Conservation (phyloP, 495 filamentous ascomycete genomes). For the Hyaloscypha finlandica region DNA sequence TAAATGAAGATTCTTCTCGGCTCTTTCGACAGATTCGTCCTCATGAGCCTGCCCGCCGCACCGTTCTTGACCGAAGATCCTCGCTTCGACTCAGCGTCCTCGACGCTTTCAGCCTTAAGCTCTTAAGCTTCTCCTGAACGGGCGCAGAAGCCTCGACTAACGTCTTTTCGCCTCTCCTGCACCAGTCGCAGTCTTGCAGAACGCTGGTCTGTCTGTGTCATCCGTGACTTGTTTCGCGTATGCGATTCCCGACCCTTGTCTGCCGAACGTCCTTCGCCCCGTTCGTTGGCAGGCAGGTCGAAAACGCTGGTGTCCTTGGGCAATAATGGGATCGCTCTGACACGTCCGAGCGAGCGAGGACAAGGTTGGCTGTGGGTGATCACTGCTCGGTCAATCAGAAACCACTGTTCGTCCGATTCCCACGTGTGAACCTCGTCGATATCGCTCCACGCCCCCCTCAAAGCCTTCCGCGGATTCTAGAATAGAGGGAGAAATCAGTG, state of each 20-base stretch:
- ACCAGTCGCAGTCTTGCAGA: no score
- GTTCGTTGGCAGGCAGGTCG: neutral
- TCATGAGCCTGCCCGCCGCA: neutral
- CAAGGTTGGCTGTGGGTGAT: neutral
- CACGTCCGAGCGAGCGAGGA: constrained; percentile 1
- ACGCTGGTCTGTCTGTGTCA: no score
- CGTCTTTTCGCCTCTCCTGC: no score
- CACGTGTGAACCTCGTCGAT: constrained; percentile 8
- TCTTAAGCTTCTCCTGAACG: neutral
- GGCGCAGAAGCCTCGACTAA: no score
- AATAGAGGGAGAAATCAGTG: neutral
- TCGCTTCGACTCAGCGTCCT: neutral
- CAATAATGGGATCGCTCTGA: neutral
- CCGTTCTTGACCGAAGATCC: neutral
- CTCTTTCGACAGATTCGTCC: neutral
- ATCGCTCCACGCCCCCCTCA: neutral
- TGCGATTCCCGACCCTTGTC: neutral
- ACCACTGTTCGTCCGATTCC: constrained; percentile 2
- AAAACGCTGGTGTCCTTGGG: neutral
- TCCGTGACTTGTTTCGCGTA: neutral
- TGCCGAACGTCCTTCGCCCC: neutral
- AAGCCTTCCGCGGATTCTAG: neutral
- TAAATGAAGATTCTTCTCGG: neutral
- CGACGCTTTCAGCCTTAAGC: neutral
- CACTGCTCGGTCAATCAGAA: neutral